These are phyloP conservation scores for Calonectria pseudoturangicola DNA, from an alignment of 2,329 filamentous ascomycete species.

Conservation along the genomic window DNA sequence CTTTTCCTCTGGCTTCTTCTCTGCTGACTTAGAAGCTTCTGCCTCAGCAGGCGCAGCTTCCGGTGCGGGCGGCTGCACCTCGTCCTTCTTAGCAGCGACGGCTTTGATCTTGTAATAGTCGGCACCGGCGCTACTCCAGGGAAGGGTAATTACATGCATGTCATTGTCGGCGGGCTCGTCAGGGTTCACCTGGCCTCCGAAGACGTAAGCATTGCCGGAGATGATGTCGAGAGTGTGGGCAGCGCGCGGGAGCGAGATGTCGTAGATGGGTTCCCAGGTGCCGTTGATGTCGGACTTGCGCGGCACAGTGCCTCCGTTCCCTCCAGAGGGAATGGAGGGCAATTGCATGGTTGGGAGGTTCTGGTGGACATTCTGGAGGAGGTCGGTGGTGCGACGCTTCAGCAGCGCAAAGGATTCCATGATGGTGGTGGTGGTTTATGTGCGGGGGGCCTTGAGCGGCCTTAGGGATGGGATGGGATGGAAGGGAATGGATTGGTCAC, in stretches of 20 bases:
- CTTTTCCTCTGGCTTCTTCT: constrained; percentile 37
- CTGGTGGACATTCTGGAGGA: constrained; percentile 70
- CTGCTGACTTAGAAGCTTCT: constrained; percentile 37
- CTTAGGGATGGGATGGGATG: constrained; percentile 20
- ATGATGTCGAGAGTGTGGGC: constrained; percentile 82
- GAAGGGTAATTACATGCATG: constrained; percentile 79
- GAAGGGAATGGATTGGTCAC: constrained; percentile 24
- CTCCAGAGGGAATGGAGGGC: constrained; percentile 50
- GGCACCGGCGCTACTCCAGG: constrained; percentile 73
- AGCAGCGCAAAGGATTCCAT: constrained; percentile 72
- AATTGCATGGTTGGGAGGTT: constrained; percentile 61
- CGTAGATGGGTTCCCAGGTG: constrained; percentile 75
- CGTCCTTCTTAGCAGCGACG: constrained; percentile 61
- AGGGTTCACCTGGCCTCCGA: constrained; percentile 83
- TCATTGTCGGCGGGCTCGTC: constrained; percentile 83
- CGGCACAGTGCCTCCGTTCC: constrained; percentile 41
- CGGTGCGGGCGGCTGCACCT: constrained; percentile 26
- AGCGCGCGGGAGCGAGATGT: constrained; percentile 79
- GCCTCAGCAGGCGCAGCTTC: constrained; percentile 28
- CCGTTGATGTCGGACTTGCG: constrained; percentile 66
- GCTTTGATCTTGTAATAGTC: constrained; percentile 77
- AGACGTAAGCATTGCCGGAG: constrained; percentile 77
- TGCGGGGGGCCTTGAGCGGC: constrained; percentile 30
- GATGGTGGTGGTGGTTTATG: constrained; percentile 33
- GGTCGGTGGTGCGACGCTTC: constrained; percentile 73